phyloP scores from a whole-genome alignment of 2,329 filamentous ascomycete species.

The Pyrenophora tritici-repentis region DNA sequence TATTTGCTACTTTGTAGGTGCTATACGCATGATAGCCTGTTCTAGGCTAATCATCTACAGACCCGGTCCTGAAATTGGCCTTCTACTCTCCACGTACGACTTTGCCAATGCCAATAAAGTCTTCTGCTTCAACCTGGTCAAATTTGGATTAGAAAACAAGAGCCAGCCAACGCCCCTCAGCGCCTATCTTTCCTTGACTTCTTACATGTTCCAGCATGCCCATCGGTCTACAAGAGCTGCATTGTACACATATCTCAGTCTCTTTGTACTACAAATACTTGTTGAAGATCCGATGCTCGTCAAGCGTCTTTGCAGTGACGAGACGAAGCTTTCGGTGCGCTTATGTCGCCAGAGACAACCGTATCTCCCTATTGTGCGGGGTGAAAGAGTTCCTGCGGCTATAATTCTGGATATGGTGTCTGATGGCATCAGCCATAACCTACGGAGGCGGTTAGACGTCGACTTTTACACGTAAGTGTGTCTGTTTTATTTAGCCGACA shows the following conservation, averaged over 20 bases:
- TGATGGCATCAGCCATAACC: constrained; percentile 92
- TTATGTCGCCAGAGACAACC: constrained; percentile 89
- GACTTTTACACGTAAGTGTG: constrained; percentile 70
- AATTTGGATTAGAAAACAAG: constrained; percentile 63
- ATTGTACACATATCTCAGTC: constrained; percentile 81
- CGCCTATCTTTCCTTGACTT: constrained; percentile 83
- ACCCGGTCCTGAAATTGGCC: constrained; percentile 76
- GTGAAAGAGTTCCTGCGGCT: constrained; percentile 74
- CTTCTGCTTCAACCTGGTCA: constrained; percentile 85
- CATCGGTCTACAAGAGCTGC: constrained; percentile 79
- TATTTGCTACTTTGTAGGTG: constrained; percentile 78
- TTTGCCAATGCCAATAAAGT: constrained; percentile 94
- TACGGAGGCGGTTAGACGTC: constrained; percentile 82
- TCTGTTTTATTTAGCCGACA: not conserved
- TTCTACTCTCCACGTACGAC: constrained; percentile 86
- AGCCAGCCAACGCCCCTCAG: constrained; percentile 75
- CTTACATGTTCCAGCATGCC: constrained; percentile 92
- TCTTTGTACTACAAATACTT: constrained; percentile 83
- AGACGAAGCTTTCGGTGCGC: constrained; percentile 73
- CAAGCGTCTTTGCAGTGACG: constrained; percentile 82
- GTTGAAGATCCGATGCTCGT: constrained; percentile 83
- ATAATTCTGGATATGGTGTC: constrained; percentile 84
- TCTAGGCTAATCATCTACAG: constrained; percentile 52
- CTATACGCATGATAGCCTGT: not conserved
- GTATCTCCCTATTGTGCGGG: constrained; percentile 74